Evolutionary conservation across 768 basidiomycete genomes (phyloP).

Genomic region (Termitomyces titanicus): DNA sequence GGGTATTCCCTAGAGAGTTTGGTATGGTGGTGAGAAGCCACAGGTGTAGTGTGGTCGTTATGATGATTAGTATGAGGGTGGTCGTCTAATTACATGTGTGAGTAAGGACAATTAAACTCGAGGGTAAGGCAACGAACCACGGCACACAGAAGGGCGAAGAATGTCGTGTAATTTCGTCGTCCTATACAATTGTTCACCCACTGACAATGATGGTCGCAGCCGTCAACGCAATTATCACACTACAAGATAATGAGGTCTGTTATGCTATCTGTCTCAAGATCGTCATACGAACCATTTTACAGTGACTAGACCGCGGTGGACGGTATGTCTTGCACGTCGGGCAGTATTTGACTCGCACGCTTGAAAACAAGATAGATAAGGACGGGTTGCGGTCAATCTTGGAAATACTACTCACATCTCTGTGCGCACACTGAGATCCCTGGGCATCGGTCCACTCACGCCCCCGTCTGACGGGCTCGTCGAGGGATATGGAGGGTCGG

Average conservation of each 20-base stretch:
- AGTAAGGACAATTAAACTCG: background rate
- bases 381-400: slow-evolving; percentile 26
- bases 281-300: slow-evolving; percentile 71
- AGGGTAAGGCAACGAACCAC: slow-evolving; percentile 49
- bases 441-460: slow-evolving; percentile 63
- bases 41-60: slow-evolving; percentile 82
- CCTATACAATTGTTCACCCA: slow-evolving; percentile 97
- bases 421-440: slow-evolving; percentile 74
- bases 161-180: slow-evolving; percentile 91
- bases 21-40: slow-evolving; percentile 51
- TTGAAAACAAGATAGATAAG: slow-evolving; percentile 23
- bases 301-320: slow-evolving; percentile 92
- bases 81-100: slow-evolving; percentile 45
- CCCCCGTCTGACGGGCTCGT: slow-evolving; percentile 61
- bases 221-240: slow-evolving; percentile 98
- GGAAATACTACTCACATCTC: slow-evolving; percentile 47
- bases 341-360: slow-evolving; percentile 92
- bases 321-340: slow-evolving; percentile 90
- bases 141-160: slow-evolving; percentile 78
- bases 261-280: slow-evolving; percentile 1
- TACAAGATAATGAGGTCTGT: slow-evolving; percentile 22
- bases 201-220: slow-evolving; percentile 89
- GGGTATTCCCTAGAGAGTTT: slow-evolving; percentile 27
- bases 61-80: slow-evolving; percentile 70
- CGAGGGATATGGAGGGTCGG: slow-evolving; percentile 73